Evolutionary conservation across 108 stramenopile species (phyloP).

Genomic region (Fistulifera solaris): DNA sequence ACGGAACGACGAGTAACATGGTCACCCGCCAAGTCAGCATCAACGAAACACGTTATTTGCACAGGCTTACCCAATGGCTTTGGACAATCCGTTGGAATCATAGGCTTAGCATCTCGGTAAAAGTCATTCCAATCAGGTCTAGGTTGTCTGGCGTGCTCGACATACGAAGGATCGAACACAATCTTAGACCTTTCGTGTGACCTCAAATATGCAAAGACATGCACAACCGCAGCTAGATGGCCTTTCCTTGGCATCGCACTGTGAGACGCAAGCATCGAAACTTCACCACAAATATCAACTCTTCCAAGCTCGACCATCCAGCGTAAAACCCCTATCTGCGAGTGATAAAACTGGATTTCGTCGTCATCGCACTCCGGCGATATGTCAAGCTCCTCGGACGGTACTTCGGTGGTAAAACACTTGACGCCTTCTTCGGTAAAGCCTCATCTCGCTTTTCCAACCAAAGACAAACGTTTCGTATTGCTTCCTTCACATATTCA

Average conservation of each 20-base stretch:
- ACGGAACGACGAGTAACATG: conserved; percentile 33
- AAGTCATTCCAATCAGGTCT: conserved; percentile 15
- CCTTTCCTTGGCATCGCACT: conserved; percentile 25
- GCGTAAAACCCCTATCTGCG: conserved; percentile 29
- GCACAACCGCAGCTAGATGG: conserved; percentile 29
- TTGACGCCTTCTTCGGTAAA: conserved; percentile 12
- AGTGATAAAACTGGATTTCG: conserved; percentile 17
- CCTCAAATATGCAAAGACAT: conserved; percentile 24
- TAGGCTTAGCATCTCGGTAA: conserved; percentile 18
- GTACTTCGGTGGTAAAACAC: conserved; percentile 15
- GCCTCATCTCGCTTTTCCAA: conserved; percentile 11
- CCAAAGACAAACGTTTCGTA: conserved; percentile 17
- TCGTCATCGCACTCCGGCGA: conserved; percentile 6
- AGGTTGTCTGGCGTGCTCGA: neutral
- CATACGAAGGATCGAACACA: conserved; percentile 25
- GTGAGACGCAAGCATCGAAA: conserved; percentile 31
- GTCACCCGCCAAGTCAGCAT: conserved; percentile 46
- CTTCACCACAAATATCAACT: conserved; percentile 30
- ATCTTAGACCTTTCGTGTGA: conserved; percentile 14
- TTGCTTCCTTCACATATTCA: conserved; percentile 23
- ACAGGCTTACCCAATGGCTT: conserved; percentile 22
- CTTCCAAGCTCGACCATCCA: conserved; percentile 45
- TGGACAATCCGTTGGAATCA: conserved; percentile 21
- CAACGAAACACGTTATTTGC: conserved; percentile 26
- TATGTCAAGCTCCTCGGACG: conserved; percentile 19